Conservation (phyloP, 768 basidiomycete species). For the Lactifluus piperatus region DNA sequence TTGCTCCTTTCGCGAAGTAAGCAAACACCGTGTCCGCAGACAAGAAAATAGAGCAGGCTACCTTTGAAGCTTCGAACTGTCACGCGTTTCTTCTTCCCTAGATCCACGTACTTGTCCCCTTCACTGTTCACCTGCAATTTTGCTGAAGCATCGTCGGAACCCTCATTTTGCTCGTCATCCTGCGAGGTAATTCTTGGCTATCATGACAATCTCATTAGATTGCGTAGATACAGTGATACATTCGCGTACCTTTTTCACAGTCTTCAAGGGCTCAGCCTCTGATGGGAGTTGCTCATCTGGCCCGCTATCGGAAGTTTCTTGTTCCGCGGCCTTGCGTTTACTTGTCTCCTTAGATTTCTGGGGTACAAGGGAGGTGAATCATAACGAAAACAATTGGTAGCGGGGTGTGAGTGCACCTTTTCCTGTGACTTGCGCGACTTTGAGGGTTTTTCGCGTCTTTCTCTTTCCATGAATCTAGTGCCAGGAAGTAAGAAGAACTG, state of each 20-base stretch:
- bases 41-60: conserved; percentile 25
- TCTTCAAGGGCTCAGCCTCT: neutral
- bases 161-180: neutral
- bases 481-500: no score
- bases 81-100: conserved; percentile 66
- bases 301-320: neutral
- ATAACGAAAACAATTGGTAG: neutral
- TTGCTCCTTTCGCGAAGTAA: conserved; percentile 32
- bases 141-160: neutral
- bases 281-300: neutral
- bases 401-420: neutral
- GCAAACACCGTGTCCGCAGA: neutral
- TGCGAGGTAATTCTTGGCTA: conserved; percentile 3
- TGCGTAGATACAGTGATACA: neutral
- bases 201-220: no score
- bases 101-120: conserved; percentile 48
- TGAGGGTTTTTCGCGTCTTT: neutral
- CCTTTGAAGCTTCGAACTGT: conserved; percentile 46
- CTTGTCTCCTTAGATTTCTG: neutral
- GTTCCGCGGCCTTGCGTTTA: conserved; percentile 2
- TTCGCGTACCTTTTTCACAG: conserved; percentile 12
- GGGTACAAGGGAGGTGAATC: neutral
- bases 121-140: conserved; percentile 24
- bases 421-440: neutral
- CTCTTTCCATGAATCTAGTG: no score